Percentiles rank a stretch among this genome's conserved stretches.
These are phyloP conservation scores for Aspergillus wentii DNA, from an alignment of 495 filamentous ascomycete genomes.

Conservation along the genomic window DNA sequence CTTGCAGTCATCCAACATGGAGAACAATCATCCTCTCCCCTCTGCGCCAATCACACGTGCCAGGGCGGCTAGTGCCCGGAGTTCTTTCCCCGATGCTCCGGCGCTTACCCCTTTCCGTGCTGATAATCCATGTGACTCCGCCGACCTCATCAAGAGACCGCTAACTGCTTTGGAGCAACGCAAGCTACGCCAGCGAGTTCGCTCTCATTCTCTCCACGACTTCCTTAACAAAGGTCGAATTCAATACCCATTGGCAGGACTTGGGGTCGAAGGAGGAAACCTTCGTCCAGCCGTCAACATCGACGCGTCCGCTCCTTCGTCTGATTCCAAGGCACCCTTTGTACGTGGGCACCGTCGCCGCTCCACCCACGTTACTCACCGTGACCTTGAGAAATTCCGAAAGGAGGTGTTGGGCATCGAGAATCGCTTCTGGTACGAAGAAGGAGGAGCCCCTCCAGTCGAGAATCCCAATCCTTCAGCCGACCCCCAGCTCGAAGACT, in stretches of 20 bases:
- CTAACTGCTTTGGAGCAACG: too few species aligned
- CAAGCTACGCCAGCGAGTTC: too few species aligned
- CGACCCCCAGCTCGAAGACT: conserved; percentile 29
- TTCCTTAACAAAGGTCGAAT: too few species aligned
- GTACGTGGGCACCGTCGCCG: conserved; percentile 44
- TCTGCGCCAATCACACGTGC: conserved; percentile 3
- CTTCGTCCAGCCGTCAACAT: conserved; percentile 14
- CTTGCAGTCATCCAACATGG: conserved; percentile 4
- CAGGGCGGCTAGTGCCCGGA: conserved; percentile 13
- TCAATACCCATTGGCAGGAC: too few species aligned
- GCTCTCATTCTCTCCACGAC: too few species aligned
- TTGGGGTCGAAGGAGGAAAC: too few species aligned
- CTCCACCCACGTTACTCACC: conserved; percentile 41
- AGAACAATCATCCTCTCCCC: conserved; percentile 1
- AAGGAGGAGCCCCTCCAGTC: conserved; percentile 18
- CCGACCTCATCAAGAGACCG: neutral
- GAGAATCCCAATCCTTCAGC: conserved; percentile 19
- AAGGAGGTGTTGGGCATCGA: conserved; percentile 38
- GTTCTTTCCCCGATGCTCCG: conserved; percentile 16
- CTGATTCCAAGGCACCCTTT: conserved; percentile 35
- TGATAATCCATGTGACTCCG: too few species aligned
- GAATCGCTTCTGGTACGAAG: conserved; percentile 27
- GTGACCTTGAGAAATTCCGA: conserved; percentile 42
- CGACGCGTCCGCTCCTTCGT: conserved; percentile 26
- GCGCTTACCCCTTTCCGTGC: conserved; percentile 20